Evolutionary conservation across 2,329 filamentous ascomycete genomes (phyloP).

Genomic region (Aureobasidium sp.): DNA sequence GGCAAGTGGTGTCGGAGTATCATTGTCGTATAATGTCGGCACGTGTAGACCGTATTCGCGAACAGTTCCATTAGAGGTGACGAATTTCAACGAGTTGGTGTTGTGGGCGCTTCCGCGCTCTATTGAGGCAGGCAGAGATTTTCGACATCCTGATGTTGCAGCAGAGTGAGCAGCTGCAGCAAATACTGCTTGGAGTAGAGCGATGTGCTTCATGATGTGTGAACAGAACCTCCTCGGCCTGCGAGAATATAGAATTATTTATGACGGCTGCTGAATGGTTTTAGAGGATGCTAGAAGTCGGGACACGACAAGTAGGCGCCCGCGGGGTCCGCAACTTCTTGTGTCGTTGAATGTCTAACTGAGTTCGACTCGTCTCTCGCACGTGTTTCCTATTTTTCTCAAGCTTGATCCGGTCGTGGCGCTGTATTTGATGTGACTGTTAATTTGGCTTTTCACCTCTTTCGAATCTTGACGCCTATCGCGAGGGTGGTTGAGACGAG

Average conservation of each 20-base stretch:
- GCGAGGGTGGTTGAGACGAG: background rate
- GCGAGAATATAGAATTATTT: background rate
- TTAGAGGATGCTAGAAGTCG: background rate
- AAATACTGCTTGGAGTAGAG: background rate
- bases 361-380: background rate
- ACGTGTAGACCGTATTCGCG: conserved; percentile 35
- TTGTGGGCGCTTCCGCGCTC: conserved; percentile 19
- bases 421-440: background rate
- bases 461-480: background rate
- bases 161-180: background rate
- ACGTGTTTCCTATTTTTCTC: background rate
- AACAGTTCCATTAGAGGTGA: conserved; percentile 19
- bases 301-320: background rate
- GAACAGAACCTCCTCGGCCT: too few relatives aligned
- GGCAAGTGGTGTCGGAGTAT: conserved; percentile 36
- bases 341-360: background rate
- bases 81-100: conserved; percentile 21
- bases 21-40: conserved; percentile 34
- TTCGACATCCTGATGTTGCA: conserved; percentile 22
- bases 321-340: background rate
- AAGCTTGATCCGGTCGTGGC: background rate
- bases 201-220: background rate
- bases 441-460: background rate
- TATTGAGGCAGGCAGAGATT: conserved; percentile 18
- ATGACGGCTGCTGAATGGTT: background rate